Evolutionary conservation across 2,329 filamentous ascomycete species (phyloP).

Genomic region (Aspergillus versicolor): DNA sequence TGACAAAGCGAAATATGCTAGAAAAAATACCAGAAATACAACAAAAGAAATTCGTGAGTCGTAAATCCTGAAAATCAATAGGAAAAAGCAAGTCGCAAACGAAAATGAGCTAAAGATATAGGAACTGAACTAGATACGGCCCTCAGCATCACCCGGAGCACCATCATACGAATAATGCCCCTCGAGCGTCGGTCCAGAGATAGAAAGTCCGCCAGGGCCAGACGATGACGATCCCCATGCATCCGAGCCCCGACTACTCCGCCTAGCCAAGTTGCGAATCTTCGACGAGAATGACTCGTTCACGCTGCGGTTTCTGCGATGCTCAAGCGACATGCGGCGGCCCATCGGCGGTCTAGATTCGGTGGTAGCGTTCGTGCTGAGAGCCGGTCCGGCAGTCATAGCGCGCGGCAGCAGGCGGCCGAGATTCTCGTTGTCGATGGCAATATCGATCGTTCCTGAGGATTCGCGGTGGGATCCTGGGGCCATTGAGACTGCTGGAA

Average conservation of each 20-base stretch:
- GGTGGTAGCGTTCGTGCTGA: slow-evolving; percentile 15
- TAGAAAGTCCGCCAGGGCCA: not conserved
- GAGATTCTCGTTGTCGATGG: slow-evolving; percentile 41
- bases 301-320: slow-evolving; percentile 55
- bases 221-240: slow-evolving; percentile 17
- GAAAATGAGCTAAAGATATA: too few species aligned
- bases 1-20: not conserved
- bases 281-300: slow-evolving; percentile 58
- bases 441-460: slow-evolving; percentile 41
- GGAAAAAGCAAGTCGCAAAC: too few species aligned
- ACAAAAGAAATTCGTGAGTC: slow-evolving; percentile 4
- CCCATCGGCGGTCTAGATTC: slow-evolving; percentile 28
- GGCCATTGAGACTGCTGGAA: slow-evolving; percentile 17
- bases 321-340: slow-evolving; percentile 45
- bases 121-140: slow-evolving; percentile 14
- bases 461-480: slow-evolving; percentile 34
- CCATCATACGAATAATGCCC: slow-evolving; percentile 28
- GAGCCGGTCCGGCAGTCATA: slow-evolving; percentile 36
- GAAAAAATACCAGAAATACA: not conserved
- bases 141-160: slow-evolving; percentile 19
- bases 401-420: slow-evolving; percentile 36
- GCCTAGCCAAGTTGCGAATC: slow-evolving; percentile 55
- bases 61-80: not conserved
- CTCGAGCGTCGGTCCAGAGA: not conserved
- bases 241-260: slow-evolving; percentile 53